Evolutionary conservation across 768 basidiomycete species (phyloP), one percentile per base, ranked within the genome.

Genomic region (Boletus insuetus): DNA sequence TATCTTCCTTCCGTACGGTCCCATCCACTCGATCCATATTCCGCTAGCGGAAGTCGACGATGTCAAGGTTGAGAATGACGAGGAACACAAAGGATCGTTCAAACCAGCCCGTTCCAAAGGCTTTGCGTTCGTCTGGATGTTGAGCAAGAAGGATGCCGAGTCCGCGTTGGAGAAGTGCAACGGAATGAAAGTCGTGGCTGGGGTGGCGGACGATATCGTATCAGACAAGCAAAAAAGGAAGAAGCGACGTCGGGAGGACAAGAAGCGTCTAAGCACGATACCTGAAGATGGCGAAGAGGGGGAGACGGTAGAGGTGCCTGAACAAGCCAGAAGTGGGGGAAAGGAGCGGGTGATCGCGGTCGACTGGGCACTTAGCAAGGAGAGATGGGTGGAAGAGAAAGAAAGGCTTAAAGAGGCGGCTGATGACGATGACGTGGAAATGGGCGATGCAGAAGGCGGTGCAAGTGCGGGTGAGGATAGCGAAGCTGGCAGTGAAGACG

Each of bases 311-410:
- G 75, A 75, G 46, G 69, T 68, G 58, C 54, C 71, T 38, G 64
- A 72, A 56, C 60, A 62, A 41, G 67, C 68, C 19, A 68, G 71
- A 56, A 74, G 73, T 61, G 68, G 65, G 40, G 69, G 73, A 0
- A 73, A 69, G 2, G 83, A 82, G 65, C 77, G 94, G 49, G 74
- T 84, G 16, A 90, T 96, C 38, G 93, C 94, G 8, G 96, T 98
- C 26, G 95, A 98, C 74, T 98, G 94, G 92, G 96, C 94, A 4
- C 71, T 98, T 68, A 92, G 93, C 69, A 96, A 97, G 74, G 89
- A 91, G 46, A 89, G 85, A 72, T 97, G 92, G 91, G 80, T 91
- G 69, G 85, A 89, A 67, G 88, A 86, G 62, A 83, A 84, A 71
- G 80, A 79, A 43, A 83, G 85, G 67, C 54, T 80, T 51, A 76